Evolutionary conservation across 805 yeast species (phyloP).

Genomic region (Lachancea waltii): DNA sequence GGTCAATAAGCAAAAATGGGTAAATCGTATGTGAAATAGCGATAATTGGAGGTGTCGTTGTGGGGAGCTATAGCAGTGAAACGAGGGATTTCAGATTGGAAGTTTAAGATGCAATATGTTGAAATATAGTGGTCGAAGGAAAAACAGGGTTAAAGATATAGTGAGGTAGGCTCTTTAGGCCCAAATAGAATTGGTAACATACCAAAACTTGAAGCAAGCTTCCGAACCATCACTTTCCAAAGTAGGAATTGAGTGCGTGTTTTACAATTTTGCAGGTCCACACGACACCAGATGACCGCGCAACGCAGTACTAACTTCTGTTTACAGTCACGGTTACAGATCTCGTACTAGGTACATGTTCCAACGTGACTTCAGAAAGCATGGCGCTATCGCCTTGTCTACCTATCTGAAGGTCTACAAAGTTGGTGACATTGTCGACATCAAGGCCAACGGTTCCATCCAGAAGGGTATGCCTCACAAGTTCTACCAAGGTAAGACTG

Average conservation of each 20-base stretch:
- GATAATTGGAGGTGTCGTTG: neutral
- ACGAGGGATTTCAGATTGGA: neutral
- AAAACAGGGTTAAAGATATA: too few species aligned
- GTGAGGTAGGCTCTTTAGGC: too few species aligned
- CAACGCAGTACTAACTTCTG: slow-evolving; percentile 9
- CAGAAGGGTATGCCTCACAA: slow-evolving; percentile 99
- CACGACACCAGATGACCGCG: neutral
- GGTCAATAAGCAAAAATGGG: slow-evolving; percentile 35
- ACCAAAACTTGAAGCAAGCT: too few species aligned
- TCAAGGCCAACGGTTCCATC: slow-evolving; percentile 98
- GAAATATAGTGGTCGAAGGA: too few species aligned
- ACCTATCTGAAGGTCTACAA: slow-evolving; percentile 96
- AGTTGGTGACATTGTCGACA: slow-evolving; percentile 99
- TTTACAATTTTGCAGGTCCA: too few species aligned
- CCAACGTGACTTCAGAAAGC: slow-evolving; percentile 97
- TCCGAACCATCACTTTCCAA: too few species aligned
- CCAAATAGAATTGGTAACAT: too few species aligned
- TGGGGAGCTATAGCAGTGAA: neutral
- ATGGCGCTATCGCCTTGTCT: slow-evolving; percentile 91
- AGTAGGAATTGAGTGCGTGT: too few species aligned
- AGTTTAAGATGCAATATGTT: too few species aligned
- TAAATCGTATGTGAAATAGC: slow-evolving; percentile 34
- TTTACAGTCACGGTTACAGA: slow-evolving; percentile 92
- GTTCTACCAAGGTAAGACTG: slow-evolving; percentile 99
- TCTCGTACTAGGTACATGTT: slow-evolving; percentile 99